Evolutionary conservation across 2,329 filamentous ascomycete genomes (phyloP), one percentile per base, ranked within the genome.

Genomic region (Claviceps pusilla): DNA sequence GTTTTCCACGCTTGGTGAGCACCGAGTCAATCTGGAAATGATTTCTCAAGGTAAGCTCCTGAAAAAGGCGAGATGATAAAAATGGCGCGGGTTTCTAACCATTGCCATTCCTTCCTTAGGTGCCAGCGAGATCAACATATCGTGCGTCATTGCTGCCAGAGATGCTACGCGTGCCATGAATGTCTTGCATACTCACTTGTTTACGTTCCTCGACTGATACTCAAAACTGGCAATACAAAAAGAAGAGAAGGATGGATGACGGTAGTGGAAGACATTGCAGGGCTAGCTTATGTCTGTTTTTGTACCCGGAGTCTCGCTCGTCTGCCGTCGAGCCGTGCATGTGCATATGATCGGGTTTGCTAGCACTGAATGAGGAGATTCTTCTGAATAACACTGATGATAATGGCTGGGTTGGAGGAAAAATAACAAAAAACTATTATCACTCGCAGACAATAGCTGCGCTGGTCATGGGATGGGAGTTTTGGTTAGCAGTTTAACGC

Each of bases 71-170:
- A 3, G 14, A 42, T 6, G 6, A 14, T 7, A 29, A 3, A 31
- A 28, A 14, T 7, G 7, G 7, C 7, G 37, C 24, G 33, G 19
- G 29, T 42, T 47, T 47, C 9, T 51, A 16, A 50, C 47, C 24
- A 9, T 43, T 4, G 28, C 39, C 2, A 14, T 46, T 29, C 14
- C 7, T 2, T 53, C 53, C 53, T 50, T 58, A 95, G 89, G 90
- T 63, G 93, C 93, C 31, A 96, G 90, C 67, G 93, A 98, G 74
- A 98, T 98, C 71, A 98, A 97, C 69, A 98, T 98, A 57, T 95
- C 89, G 11, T 98, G 93, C 66, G 93, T 98, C 48, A 95, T 98
- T 66, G 89, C 94, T 63, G 88, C 89, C 60, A 77, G 84, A 60
- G 89, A 97, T 66, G 90, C 93, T 28, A 89, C 90, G 61, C 82